Evolutionary conservation across 768 basidiomycete genomes (phyloP).

Genomic region (Mycena alexandri): DNA sequence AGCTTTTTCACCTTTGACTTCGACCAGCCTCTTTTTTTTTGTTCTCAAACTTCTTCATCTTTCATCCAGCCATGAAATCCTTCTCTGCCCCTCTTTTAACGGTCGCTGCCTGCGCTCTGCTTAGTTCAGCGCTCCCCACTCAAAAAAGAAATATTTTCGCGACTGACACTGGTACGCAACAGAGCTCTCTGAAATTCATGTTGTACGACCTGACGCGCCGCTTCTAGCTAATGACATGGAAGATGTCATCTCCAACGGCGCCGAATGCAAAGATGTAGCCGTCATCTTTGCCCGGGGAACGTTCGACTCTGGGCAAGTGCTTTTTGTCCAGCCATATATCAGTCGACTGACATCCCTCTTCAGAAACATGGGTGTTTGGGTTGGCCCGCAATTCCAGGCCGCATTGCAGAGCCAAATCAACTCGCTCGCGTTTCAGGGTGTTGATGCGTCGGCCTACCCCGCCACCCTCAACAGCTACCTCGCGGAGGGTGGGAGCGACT

Average conservation of each 20-base stretch:
- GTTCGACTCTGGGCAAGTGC: constrained; percentile 38
- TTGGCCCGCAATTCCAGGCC: constrained; percentile 36
- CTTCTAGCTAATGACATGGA: constrained; percentile 30
- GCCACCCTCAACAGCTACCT: constrained; percentile 35
- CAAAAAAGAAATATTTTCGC: too few species aligned
- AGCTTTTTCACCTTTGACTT: too few species aligned
- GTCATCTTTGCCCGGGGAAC: constrained; percentile 39
- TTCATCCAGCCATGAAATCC: too few species aligned
- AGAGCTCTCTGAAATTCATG: too few species aligned
- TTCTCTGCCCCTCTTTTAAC: too few species aligned
- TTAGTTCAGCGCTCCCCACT: too few species aligned
- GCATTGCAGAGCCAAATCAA: constrained; percentile 23
- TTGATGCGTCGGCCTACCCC: constrained; percentile 33
- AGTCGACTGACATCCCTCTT: background rate
- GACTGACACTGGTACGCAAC: too few species aligned
- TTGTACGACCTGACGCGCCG: too few species aligned
- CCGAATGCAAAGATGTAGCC: constrained; percentile 29
- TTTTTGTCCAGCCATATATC: background rate
- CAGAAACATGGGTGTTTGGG: constrained; percentile 39
- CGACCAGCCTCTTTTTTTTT: too few species aligned
- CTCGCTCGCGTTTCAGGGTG: constrained; percentile 38
- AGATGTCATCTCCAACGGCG: constrained; percentile 21
- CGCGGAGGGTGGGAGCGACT: constrained; percentile 26
- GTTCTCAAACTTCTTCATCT: too few species aligned
- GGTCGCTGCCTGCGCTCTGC: too few species aligned